Evolutionary conservation across 129 eudicot species (phyloP), one percentile per base, ranked within the genome.

Genomic region (Tagetes patula): DNA sequence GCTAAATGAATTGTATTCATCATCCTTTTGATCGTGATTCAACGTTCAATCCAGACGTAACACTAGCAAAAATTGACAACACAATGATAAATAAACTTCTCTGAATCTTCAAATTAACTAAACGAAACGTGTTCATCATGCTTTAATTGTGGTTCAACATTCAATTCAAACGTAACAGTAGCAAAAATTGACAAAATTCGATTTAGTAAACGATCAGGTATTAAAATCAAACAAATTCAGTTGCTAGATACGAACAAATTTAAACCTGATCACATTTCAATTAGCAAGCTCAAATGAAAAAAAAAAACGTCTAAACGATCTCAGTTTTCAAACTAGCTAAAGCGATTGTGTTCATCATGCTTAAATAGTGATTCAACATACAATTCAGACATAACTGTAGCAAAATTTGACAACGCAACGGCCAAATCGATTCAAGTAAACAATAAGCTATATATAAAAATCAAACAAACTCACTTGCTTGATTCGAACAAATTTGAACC

Each of bases 291-390:
- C 8, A 59, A 43, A 69, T 38, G 14, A 14, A 61, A 59, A 56
- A 9, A 38, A 69, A 43, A 45, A 67, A 76, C 8, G 52, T 37
- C 70, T 54, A 41, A 38, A 54, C 56, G 30, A 13, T 32, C n/a
- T 59, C 65, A 33, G n/a, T 49, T 64, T 38, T 7, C 62, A 74
- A 74, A 64, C n/a, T 50, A 50, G 71, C 54, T 41, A 74, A 33
- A 59, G 1, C 3, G 48, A 43, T 55, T 33, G 59, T 13, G 8
- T 1, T 5, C 27, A 33, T 45, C 53, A 48, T 36, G 43, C 63
- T 45, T 58, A 8, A 1, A 47, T 58, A 56, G 38, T 5, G 30
- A 13, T 45, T 69, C 39, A 32, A 11, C 43, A 77, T 77, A 14
- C 63, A 69, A 43, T 56, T 76, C 40, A 67, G 6, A n/a, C 34